Evolutionary conservation across 208 protist genomes (phyloP).

Genomic region (Acanthamoeba sp.): DNA sequence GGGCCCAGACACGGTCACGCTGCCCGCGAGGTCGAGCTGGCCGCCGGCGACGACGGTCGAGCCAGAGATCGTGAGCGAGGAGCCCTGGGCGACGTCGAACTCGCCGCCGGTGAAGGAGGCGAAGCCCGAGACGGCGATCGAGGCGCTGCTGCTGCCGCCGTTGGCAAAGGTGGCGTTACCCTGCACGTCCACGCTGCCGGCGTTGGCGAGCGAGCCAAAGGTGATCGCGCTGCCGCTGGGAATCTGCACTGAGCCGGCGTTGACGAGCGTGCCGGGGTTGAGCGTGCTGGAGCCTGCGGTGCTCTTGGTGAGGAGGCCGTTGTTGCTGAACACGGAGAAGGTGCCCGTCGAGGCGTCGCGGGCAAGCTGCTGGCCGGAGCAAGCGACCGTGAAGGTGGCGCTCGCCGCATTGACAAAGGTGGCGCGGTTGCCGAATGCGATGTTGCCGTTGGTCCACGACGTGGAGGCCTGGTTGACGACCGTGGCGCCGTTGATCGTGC

Average conservation of each 20-base stretch:
- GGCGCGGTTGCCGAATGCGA: not conserved
- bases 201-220: constrained; percentile 2
- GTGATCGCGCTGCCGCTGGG: not conserved
- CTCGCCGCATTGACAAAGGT: constrained; percentile 34
- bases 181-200: not conserved
- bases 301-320: constrained; percentile 35
- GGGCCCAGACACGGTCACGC: not conserved
- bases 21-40: constrained; percentile 50
- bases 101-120: constrained; percentile 56
- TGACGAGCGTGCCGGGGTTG: not conserved
- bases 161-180: constrained; percentile 19
- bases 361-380: not conserved
- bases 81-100: not conserved
- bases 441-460: constrained; percentile 19
- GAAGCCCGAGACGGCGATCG: not conserved
- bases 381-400: constrained; percentile 39
- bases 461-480: constrained; percentile 45
- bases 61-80: constrained; percentile 7
- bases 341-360: not conserved
- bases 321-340: constrained; percentile 11
- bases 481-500: constrained; percentile 26
- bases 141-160: constrained; percentile 4
- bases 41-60: constrained; percentile 5
- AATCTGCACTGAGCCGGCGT: not conserved
- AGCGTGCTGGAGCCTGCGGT: not conserved